Base-by-base conservation (phyloP, 805 yeast genomes). In the Barnettozyma populi region DNA sequence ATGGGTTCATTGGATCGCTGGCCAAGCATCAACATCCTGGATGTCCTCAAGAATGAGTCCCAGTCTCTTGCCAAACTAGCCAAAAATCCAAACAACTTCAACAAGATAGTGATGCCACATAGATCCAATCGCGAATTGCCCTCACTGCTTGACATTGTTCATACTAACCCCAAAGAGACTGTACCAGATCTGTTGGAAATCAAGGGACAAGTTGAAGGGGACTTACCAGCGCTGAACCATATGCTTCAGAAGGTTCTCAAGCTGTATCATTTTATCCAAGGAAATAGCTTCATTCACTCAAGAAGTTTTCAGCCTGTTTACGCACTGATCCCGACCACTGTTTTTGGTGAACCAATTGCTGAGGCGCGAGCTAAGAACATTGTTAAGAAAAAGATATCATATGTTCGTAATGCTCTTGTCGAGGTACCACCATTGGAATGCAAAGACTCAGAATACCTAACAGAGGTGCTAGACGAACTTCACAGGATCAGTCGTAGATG, bases 351-450 rank as follows among this genome's bases (percentile, higher is more conserved):
- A 14, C 59, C 55, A 18, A 46, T 61, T 16, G 44, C 63, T 1
- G 46, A 49, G 10, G 42, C 47, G 16, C 44, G 64, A 7, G 48
- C 51, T 27, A 47, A 44, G 43, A 60, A 60, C 27, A 27, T 59
- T 18, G 49, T 59, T 14, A 52, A 49, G 47, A 52, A 50, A 44
- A 59, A 55, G 38, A 47, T 61, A 3, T 34, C 53, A 14, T 55
- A 56, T 25, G 50, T 61, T 0, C 48, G 62, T 24, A 41, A 42
- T 5, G 45, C 47, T 1, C 34, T 61, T 13, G 40, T 18, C 9
- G 4, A 50, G 1, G 24, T 50, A 2, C 63, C 63, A 20, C 65
- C 65, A 7, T 27, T 61, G 37, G 54, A 54, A 14, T 21, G 14
- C 6, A n/a, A 24, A 2, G 59, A 59, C 31, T 50, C 48, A 4